Percentiles rank a stretch among this genome's conserved stretches.
These are phyloP conservation scores for Tricholoma hemisulphureum DNA, from an alignment of 768 basidiomycete species.

Conservation along the genomic window DNA sequence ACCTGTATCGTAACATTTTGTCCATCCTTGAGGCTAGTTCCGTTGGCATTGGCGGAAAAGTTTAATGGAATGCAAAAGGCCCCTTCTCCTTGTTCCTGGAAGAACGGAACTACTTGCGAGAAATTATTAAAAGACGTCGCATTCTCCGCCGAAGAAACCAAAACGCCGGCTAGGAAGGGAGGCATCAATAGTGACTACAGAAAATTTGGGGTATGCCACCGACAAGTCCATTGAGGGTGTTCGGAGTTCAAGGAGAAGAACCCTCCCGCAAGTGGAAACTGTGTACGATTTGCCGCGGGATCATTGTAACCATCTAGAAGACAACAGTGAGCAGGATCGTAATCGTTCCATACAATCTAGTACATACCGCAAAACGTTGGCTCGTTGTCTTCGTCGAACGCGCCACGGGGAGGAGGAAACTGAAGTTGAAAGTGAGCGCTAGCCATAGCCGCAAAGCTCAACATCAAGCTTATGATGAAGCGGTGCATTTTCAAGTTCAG, in stretches of 20 bases:
- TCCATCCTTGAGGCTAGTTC: conserved; percentile 54
- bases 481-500: conserved; percentile 14
- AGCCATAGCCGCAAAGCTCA: conserved; percentile 42
- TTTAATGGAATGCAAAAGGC: conserved; percentile 66
- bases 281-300: conserved; percentile 53
- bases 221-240: conserved; percentile 62
- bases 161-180: conserved; percentile 42
- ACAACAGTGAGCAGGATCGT: conserved; percentile 2
- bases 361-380: conserved; percentile 65
- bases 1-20: conserved; percentile 73
- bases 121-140: conserved; percentile 69
- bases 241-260: conserved; percentile 64
- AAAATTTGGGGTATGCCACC: conserved; percentile 14
- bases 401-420: conserved; percentile 71
- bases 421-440: conserved; percentile 80
- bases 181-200: background rate
- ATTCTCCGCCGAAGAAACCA: conserved; percentile 54
- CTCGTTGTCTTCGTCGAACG: conserved; percentile 60
- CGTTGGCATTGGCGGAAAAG: conserved; percentile 44
- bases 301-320: conserved; percentile 60
- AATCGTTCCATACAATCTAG: background rate
- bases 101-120: conserved; percentile 48
- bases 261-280: conserved; percentile 66
- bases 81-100: conserved; percentile 56
- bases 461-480: conserved; percentile 27